Conservation (phyloP, 2,329 filamentous ascomycete genomes). For the Arthrobotrys sphaeroides region DNA sequence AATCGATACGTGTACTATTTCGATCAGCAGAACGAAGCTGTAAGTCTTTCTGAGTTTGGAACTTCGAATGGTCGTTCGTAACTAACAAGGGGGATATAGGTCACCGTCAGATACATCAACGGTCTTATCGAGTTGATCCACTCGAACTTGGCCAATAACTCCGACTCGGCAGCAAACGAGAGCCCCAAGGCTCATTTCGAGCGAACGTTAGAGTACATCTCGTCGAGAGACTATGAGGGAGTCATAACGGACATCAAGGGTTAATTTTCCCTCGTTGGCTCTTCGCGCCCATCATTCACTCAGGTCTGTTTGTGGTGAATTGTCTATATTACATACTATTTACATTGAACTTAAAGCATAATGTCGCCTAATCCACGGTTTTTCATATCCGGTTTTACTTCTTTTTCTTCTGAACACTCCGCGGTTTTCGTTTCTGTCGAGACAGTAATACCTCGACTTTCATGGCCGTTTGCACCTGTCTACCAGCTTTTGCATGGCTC, state of each 20-base stretch:
- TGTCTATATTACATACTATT: constrained; percentile 54
- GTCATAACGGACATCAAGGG: constrained; percentile 75
- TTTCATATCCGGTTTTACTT: constrained; percentile 28
- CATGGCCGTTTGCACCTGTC: constrained; percentile 20
- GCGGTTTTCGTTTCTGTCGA: background rate
- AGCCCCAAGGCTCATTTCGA: constrained; percentile 93
- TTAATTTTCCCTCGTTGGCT: background rate
- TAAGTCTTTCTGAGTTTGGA: constrained; percentile 61
- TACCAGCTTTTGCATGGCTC: constrained; percentile 54
- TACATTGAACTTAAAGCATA: constrained; percentile 41
- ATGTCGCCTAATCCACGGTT: constrained; percentile 29
- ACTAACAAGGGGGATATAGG: constrained; percentile 61
- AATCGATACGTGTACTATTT: constrained; percentile 99
- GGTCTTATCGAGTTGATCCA: constrained; percentile 98
- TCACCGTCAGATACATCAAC: constrained; percentile 97
- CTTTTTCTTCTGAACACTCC: constrained; percentile 7
- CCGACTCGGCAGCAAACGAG: constrained; percentile 82
- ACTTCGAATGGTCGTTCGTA: background rate
- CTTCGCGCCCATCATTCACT: background rate
- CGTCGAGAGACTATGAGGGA: constrained; percentile 89
- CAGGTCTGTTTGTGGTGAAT: constrained; percentile 21
- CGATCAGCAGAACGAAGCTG: constrained; percentile 97
- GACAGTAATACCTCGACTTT: background rate
- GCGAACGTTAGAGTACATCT: constrained; percentile 92
- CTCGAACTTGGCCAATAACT: constrained; percentile 88